A percentile compares a stretch with the other conserved stretches of the same genome.
Conservation (phyloP, 208 protist genomes). For the Leishmania arabica region DNA sequence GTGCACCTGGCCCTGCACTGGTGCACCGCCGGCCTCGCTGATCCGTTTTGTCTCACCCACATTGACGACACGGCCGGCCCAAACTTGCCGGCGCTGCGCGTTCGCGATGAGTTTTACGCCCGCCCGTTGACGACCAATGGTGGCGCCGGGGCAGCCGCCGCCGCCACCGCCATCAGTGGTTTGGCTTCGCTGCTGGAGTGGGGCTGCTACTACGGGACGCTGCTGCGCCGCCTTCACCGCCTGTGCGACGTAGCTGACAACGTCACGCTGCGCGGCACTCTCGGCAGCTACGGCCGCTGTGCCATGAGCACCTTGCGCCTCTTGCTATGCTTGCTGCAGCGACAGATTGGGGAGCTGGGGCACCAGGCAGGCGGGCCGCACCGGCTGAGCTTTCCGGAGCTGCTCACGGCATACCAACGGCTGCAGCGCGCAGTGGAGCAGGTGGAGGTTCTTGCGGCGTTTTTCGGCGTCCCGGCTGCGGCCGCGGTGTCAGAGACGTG, state of each 20-base stretch:
- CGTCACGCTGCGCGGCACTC: conserved; percentile 35
- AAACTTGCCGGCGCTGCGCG: conserved; percentile 18
- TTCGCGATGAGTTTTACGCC: conserved; percentile 25
- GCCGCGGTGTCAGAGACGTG: conserved; percentile 3
- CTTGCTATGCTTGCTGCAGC: conserved; percentile 42
- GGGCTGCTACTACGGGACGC: conserved; percentile 72
- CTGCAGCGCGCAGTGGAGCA: conserved; percentile 43
- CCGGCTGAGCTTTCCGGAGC: conserved; percentile 49
- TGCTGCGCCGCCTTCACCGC: conserved; percentile 58
- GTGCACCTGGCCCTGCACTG: conserved; percentile 75
- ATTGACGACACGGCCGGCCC: conserved; percentile 10
- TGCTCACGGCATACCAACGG: conserved; percentile 53
- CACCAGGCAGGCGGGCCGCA: conserved; percentile 51
- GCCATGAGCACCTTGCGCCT: conserved; percentile 58
- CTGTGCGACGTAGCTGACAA: conserved; percentile 54
- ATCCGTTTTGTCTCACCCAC: conserved; percentile 59
- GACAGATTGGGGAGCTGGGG: conserved; percentile 51
- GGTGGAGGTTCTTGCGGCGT: conserved; percentile 51
- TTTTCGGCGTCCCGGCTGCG: conserved; percentile 46
- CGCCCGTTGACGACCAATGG: background rate
- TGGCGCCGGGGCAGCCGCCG: background rate
- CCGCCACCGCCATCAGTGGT: conserved; percentile 14
- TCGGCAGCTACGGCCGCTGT: conserved; percentile 81
- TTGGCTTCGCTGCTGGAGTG: conserved; percentile 57
- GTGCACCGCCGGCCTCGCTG: conserved; percentile 55